Base-by-base conservation (phyloP, 192 early-diverging fungal species). In the Piromyces finnis region DNA sequence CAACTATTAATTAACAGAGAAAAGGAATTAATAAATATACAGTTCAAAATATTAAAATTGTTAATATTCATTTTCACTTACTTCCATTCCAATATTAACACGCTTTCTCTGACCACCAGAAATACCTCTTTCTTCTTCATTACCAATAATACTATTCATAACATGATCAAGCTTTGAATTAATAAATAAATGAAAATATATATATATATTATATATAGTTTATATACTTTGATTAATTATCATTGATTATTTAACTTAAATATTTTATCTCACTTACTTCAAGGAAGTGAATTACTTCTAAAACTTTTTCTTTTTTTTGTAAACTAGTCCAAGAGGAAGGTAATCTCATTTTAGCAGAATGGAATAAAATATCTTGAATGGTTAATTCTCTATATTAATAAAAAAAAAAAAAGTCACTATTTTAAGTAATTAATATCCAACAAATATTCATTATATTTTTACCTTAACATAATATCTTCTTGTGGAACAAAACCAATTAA, bases 61-160 rank as follows among this genome's bases (percentile, higher is more conserved):
- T n/a, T 51, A 15, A 22, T 51, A 22, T 5, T 51, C 22, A 22
- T 51, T 51, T 51, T 22, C 2, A 68, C 51, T n/a, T 80, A 88
- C 80, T 77, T 93, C 92, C 91, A 93, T 93, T 16, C 92, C 92
- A 82, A 93, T 93, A 80, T 93, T 93, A 78, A 93, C 92, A 12
- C 92, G 87, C 82, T 93, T 93, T 5, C 92, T 82, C 77, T 93
- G 92, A 28, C 92, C 92, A 82, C 92, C 92, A 22, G 89, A 91
- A 29, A 93, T 89, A 32, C 92, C 92, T 68, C 92, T 84, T 28
- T 79, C 78, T n/a, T 85, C 90, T 79, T 89, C 91, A 78, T 92
- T 86, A 14, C 92, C 92, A 27, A 93, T 91, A 86, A 77, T 83
- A 6, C 84, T 84, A 29, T 84, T 89, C 84, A 82, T 68, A n/a